Conservation (phyloP, 768 basidiomycete genomes). For the Neoboletus magnificus region DNA sequence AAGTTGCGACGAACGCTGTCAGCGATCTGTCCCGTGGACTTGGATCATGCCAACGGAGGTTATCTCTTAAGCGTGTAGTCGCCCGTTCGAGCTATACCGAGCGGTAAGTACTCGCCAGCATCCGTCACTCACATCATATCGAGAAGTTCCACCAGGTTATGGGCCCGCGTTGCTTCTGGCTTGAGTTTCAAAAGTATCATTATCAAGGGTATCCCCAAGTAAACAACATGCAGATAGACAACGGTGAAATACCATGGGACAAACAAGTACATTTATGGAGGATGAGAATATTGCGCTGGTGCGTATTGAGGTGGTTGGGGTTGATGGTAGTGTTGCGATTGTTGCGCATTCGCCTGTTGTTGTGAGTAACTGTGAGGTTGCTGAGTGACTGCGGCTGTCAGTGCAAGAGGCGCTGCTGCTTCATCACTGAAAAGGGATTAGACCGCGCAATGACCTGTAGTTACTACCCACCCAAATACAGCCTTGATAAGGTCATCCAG, state of each 20-base stretch:
- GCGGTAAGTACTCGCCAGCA: neutral
- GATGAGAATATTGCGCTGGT: slow-evolving; percentile 14
- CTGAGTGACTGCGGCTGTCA: slow-evolving; percentile 3
- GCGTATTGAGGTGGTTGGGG: slow-evolving; percentile 13
- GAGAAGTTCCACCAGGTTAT: neutral
- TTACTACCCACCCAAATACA: slow-evolving; percentile 47
- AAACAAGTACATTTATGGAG: slow-evolving; percentile 6
- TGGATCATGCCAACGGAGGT: neutral
- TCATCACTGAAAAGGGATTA: slow-evolving; percentile 23
- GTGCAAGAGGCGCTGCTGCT: slow-evolving; percentile 16
- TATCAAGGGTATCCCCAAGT: neutral
- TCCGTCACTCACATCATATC: neutral
- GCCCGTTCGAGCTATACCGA: neutral
- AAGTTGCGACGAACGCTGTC: neutral
- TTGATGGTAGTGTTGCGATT: slow-evolving; percentile 5
- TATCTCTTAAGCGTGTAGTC: neutral
- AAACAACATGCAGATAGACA: neutral
- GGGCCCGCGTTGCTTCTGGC: neutral
- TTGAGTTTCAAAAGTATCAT: neutral
- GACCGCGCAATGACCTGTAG: neutral
- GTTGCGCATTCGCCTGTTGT: slow-evolving; percentile 8
- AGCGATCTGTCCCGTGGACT: neutral
- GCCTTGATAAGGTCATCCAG: slow-evolving; percentile 51
- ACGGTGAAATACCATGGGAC: neutral
- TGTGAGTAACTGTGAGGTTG: slow-evolving; percentile 7